Evolutionary conservation across 306 rosid genomes (phyloP).

Genomic region (Pterocarpus macrocarpus): DNA sequence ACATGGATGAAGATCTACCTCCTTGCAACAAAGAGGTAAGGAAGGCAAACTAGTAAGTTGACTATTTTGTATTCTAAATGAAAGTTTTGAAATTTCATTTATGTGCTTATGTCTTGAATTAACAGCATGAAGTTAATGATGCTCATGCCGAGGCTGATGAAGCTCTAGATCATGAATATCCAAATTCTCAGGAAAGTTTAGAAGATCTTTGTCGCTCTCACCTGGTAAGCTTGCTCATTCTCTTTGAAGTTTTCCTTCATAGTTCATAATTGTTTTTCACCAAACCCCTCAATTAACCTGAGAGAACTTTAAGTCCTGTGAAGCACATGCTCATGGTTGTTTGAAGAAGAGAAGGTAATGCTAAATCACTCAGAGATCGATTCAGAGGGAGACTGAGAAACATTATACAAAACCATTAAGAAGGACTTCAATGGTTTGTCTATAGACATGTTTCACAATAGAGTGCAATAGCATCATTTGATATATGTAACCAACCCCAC

Average conservation of each 20-base stretch:
- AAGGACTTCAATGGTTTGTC: not conserved
- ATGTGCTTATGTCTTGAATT: conserved; percentile 48
- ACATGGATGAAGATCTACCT: conserved; percentile 70
- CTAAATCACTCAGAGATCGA: not conserved
- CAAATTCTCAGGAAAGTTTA: conserved; percentile 68
- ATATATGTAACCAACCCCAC: no score
- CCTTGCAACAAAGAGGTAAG: conserved; percentile 64
- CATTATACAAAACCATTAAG: not conserved
- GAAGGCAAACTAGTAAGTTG: conserved; percentile 41
- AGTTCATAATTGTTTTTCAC: not conserved
- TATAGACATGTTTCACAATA: not conserved
- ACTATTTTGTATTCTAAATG: conserved; percentile 25
- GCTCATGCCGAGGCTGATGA: conserved; percentile 59
- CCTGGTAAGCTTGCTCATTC: conserved; percentile 65
- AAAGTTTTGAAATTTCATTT: not conserved
- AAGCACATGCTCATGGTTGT: conserved; percentile 15
- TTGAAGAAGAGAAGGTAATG: conserved; percentile 15
- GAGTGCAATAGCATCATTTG: not conserved
- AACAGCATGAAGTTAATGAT: conserved; percentile 63
- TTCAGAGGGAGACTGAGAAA: not conserved
- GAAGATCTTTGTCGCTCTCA: conserved; percentile 99
- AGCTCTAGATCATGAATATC: conserved; percentile 57
- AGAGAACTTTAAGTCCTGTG: not conserved
- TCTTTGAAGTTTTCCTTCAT: not conserved
- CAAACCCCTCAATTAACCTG: not conserved